Evolutionary conservation across 2,329 filamentous ascomycete species (phyloP).

Genomic region (Beauveria brongniartii): DNA sequence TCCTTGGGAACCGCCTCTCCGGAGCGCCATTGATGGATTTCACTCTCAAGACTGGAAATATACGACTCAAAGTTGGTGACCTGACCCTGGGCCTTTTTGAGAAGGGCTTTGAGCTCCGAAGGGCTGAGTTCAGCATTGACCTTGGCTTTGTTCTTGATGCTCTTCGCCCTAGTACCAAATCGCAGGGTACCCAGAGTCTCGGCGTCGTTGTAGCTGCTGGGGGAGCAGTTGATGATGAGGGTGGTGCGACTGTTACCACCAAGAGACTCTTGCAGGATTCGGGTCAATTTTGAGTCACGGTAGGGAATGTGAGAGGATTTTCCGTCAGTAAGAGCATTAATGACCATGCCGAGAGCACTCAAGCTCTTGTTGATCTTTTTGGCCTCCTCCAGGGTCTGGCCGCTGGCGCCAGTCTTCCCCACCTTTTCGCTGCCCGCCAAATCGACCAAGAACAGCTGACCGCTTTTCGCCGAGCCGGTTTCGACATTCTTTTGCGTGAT

Average conservation of each 20-base stretch:
- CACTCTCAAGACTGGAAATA: conserved; percentile 72
- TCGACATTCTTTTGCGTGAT: conserved; percentile 97
- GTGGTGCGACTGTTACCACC: conserved; percentile 98
- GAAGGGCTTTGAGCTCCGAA: conserved; percentile 82
- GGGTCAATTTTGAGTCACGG: conserved; percentile 93
- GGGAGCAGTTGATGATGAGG: conserved; percentile 98
- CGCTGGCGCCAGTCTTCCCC: conserved; percentile 94
- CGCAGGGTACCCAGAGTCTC: conserved; percentile 88
- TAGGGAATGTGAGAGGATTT: conserved; percentile 96
- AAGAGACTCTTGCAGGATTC: conserved; percentile 92
- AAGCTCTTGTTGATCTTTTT: conserved; percentile 99
- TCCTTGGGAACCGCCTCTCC: conserved; percentile 87
- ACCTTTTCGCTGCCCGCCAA: conserved; percentile 97
- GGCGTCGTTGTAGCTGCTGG: conserved; percentile 93
- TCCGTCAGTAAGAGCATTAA: conserved; percentile 92
- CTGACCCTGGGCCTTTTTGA: conserved; percentile 87
- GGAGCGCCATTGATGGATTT: conserved; percentile 78
- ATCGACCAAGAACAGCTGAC: conserved; percentile 95
- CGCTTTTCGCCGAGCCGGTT: conserved; percentile 91
- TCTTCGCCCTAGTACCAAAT: conserved; percentile 94
- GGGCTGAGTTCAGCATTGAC: conserved; percentile 97
- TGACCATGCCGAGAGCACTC: conserved; percentile 97
- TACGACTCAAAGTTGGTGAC: conserved; percentile 84
- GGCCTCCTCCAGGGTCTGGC: conserved; percentile 93
- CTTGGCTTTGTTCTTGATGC: conserved; percentile 99